phyloP scores from a whole-genome alignment of 2,329 filamentous ascomycete genomes.

The Massarina eburnea region DNA sequence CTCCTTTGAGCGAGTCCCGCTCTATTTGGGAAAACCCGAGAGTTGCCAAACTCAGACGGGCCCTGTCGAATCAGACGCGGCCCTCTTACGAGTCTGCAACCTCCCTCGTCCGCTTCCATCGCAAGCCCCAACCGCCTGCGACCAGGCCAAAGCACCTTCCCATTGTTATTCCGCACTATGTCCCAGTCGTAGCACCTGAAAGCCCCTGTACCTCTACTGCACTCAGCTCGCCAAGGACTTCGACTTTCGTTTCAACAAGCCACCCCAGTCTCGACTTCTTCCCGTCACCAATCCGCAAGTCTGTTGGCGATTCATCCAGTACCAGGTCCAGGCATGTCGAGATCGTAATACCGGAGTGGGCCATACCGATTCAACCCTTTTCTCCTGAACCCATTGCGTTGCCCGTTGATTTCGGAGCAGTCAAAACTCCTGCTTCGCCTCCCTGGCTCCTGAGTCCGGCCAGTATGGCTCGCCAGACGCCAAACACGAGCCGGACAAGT shows the following conservation, averaged over 20 bases:
- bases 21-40: conserved; percentile 39
- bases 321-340: conserved; percentile 50
- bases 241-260: conserved; percentile 31
- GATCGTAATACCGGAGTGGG: conserved; percentile 51
- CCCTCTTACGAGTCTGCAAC: conserved; percentile 32
- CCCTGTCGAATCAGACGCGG: conserved; percentile 27
- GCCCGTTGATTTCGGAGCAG: conserved; percentile 19
- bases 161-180: conserved; percentile 48
- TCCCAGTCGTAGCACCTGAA: conserved; percentile 38
- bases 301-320: conserved; percentile 32
- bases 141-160: conserved; percentile 47
- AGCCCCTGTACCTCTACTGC: conserved; percentile 39
- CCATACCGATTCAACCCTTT: conserved; percentile 44
- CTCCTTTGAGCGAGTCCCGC: conserved; percentile 33
- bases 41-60: conserved; percentile 30
- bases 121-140: conserved; percentile 24
- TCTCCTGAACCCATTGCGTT: conserved; percentile 37
- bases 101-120: conserved; percentile 25
- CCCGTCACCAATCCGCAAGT: conserved; percentile 30
- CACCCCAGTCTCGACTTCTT: conserved; percentile 32
- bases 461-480: conserved; percentile 47
- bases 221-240: conserved; percentile 36
- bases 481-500: conserved; percentile 47
- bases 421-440: conserved; percentile 19
- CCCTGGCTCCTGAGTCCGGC: conserved; percentile 30